Conservation (phyloP, 169 alveolate species). For the Besnoitia besnoiti region DNA sequence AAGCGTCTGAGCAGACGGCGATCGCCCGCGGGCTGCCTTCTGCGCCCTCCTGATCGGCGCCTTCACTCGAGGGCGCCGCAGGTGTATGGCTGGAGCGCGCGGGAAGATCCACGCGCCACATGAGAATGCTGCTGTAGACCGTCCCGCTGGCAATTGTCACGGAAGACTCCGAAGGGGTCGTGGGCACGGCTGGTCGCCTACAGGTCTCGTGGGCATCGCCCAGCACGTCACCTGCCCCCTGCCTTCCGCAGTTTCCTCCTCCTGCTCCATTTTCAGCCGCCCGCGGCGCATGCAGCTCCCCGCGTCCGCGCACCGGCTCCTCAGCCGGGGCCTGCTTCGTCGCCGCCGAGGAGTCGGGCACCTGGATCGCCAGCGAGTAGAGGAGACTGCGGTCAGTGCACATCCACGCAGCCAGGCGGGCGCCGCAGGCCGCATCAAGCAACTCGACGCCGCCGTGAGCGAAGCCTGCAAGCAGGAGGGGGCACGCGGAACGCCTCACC, state of each 20-base stretch:
- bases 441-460: slow-evolving; percentile 3
- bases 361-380: slow-evolving; percentile 14
- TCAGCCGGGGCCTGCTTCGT: too few relatives aligned
- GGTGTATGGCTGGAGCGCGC: neutral
- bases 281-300: too few relatives aligned
- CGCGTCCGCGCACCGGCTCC: too few relatives aligned
- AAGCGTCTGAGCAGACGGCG: neutral
- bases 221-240: neutral
- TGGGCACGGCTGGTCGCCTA: neutral
- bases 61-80: too few relatives aligned
- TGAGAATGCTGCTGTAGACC: slow-evolving; percentile 39
- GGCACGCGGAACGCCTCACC: neutral
- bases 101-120: slow-evolving; percentile 2
- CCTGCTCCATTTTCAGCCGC: too few relatives aligned
- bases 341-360: too few relatives aligned
- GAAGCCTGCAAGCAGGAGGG: neutral
- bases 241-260: too few relatives aligned
- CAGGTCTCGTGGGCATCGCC: neutral
- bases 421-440: neutral
- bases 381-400: slow-evolving; percentile 32
- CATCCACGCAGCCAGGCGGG: neutral
- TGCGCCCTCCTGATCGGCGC: neutral
- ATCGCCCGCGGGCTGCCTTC: neutral
- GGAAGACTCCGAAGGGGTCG: neutral
- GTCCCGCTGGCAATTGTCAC: slow-evolving; percentile 49